Conservation (phyloP, 2,329 filamentous ascomycete genomes). For the Fusarium sarcochroum region DNA sequence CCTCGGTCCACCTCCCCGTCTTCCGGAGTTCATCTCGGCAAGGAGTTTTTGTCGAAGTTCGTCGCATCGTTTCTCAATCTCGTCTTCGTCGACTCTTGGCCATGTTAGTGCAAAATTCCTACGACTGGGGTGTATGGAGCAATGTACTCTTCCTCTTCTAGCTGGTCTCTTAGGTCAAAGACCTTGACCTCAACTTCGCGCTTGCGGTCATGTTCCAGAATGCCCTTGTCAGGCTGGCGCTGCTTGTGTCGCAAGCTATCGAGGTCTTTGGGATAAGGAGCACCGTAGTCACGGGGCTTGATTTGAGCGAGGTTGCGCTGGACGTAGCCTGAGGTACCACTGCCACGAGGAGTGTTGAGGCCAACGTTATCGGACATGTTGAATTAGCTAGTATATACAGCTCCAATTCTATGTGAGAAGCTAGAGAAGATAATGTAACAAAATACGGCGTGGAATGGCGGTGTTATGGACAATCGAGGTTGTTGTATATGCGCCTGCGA, state of each 20-base stretch:
- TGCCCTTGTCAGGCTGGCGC: slow-evolving; percentile 90
- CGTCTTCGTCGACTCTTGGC: slow-evolving; percentile 83
- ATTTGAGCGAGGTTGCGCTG: slow-evolving; percentile 95
- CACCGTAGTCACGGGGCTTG: slow-evolving; percentile 82
- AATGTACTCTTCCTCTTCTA: slow-evolving; percentile 89
- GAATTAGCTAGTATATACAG: not conserved
- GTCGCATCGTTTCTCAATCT: slow-evolving; percentile 79
- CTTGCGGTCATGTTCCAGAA: slow-evolving; percentile 93
- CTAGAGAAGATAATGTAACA: not conserved
- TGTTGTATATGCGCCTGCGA: slow-evolving; percentile 21
- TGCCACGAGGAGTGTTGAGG: slow-evolving; percentile 92
- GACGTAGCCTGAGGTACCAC: slow-evolving; percentile 96
- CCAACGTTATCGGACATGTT: slow-evolving; percentile 97
- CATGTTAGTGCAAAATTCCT: slow-evolving; percentile 17
- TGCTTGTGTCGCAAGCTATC: slow-evolving; percentile 80
- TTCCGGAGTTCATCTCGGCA: slow-evolving; percentile 55
- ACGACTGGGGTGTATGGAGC: not conserved
- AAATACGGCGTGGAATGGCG: not conserved
- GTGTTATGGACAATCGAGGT: slow-evolving; percentile 7
- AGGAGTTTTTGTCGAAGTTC: slow-evolving; percentile 59
- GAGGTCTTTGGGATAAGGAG: slow-evolving; percentile 81
- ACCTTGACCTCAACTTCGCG: slow-evolving; percentile 94
- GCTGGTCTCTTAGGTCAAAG: slow-evolving; percentile 86
- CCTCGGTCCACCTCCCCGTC: slow-evolving; percentile 54
- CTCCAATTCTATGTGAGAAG: not conserved